Conservation (phyloP, 306 rosid species). For the Medicago lupulina region DNA sequence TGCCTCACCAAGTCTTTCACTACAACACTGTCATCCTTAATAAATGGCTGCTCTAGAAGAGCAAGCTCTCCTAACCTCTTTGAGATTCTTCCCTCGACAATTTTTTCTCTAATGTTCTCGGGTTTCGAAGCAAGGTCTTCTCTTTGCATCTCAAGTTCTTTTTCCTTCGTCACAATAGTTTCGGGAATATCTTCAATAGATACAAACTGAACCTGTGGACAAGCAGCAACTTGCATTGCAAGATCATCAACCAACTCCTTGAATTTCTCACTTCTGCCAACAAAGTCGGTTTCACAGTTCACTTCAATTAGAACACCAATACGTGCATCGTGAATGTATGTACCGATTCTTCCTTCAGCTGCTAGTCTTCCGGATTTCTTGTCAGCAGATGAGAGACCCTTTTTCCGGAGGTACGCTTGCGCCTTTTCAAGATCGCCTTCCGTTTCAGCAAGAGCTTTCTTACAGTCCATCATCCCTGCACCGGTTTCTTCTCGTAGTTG, state of each 20-base stretch:
- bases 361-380: constrained; percentile 93
- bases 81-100: constrained; percentile 78
- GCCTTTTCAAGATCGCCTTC: constrained; percentile 95
- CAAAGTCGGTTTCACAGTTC: constrained; percentile 95
- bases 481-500: constrained; percentile 92
- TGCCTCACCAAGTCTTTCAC: constrained; percentile 95
- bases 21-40: constrained; percentile 78
- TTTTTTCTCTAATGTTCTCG: too few species aligned
- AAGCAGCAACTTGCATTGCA: constrained; percentile 95
- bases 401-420: constrained; percentile 91
- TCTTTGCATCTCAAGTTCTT: constrained; percentile 77
- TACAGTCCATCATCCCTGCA: constrained; percentile 99
- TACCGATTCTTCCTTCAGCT: constrained; percentile 95
- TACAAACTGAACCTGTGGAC: constrained; percentile 81
- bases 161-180: constrained; percentile 61
- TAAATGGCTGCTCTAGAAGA: constrained; percentile 88
- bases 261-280: constrained; percentile 84
- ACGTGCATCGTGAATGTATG: constrained; percentile 92
- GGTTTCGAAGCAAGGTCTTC: too few species aligned
- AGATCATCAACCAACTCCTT: constrained; percentile 90
- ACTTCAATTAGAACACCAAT: constrained; percentile 94
- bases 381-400: constrained; percentile 93
- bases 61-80: constrained; percentile 96
- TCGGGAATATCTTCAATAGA: constrained; percentile 85
- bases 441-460: constrained; percentile 94